Conservation (phyloP, 768 basidiomycete species). For the Serendipita sp. region DNA sequence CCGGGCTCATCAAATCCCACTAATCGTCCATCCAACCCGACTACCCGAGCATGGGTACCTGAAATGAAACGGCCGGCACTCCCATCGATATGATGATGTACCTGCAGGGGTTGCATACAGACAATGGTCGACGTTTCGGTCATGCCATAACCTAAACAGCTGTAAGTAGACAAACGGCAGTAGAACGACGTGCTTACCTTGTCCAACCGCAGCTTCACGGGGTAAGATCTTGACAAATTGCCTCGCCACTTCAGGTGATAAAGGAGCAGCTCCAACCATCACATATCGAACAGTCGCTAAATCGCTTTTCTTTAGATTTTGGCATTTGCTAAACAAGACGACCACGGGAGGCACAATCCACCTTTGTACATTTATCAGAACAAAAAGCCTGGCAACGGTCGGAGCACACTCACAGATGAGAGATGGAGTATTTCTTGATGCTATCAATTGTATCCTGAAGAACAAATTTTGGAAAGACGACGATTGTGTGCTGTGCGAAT, state of each 20-base stretch:
- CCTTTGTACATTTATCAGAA: neutral
- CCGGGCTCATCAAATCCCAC: slow-evolving; percentile 43
- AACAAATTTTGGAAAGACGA: slow-evolving; percentile 47
- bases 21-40: slow-evolving; percentile 41
- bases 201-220: slow-evolving; percentile 38
- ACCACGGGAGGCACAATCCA: slow-evolving; percentile 42
- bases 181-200: slow-evolving; percentile 19
- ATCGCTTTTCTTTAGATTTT: slow-evolving; percentile 34
- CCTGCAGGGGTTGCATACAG: neutral
- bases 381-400: neutral
- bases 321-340: slow-evolving; percentile 47
- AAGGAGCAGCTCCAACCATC: slow-evolving; percentile 43
- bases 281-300: slow-evolving; percentile 31
- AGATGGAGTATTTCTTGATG: slow-evolving; percentile 40
- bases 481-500: slow-evolving; percentile 29
- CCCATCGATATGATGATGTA: slow-evolving; percentile 36
- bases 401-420: slow-evolving; percentile 35
- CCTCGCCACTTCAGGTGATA: slow-evolving; percentile 36
- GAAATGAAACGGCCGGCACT: slow-evolving; percentile 45
- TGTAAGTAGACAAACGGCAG: neutral
- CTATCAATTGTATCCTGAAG: slow-evolving; percentile 46
- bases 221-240: slow-evolving; percentile 31
- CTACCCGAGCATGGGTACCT: slow-evolving; percentile 36
- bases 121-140: slow-evolving; percentile 43
- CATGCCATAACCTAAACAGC: slow-evolving; percentile 26